These are phyloP conservation scores for Ustilago cynodontis DNA, from an alignment of 1,284 basidiomycete genomes.

Conservation along the genomic window DNA sequence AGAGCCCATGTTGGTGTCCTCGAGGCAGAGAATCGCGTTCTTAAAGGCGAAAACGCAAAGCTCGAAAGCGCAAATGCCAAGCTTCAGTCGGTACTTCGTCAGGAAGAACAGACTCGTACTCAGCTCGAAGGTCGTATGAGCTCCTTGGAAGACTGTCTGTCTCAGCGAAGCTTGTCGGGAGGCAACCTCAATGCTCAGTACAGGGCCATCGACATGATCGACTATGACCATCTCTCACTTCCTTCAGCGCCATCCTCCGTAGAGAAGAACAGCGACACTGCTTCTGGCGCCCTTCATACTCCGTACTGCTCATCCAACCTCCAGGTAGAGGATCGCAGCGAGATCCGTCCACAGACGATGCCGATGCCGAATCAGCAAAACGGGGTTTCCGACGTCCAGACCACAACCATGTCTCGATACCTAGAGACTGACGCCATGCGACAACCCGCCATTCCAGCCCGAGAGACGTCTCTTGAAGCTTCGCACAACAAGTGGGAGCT, in stretches of 20 bases:
- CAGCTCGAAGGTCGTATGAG: slow-evolving; percentile 43
- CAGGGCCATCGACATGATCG: slow-evolving; percentile 33
- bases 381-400: slow-evolving; percentile 1
- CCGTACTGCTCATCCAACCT: slow-evolving; percentile 56
- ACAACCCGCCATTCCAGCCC: slow-evolving; percentile 4
- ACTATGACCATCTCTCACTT: slow-evolving; percentile 42
- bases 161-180: slow-evolving; percentile 27
- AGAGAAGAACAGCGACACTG: slow-evolving; percentile 20
- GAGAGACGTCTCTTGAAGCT: slow-evolving; percentile 16
- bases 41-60: slow-evolving; percentile 49
- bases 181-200: slow-evolving; percentile 32
- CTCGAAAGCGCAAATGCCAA: slow-evolving; percentile 53
- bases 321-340: slow-evolving; percentile 47
- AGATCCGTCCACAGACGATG: slow-evolving; percentile 28
- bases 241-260: slow-evolving; percentile 49
- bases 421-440: slow-evolving; percentile 5
- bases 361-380: slow-evolving; percentile 17
- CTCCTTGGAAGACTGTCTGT: slow-evolving; percentile 42
- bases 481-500: slow-evolving; percentile 25
- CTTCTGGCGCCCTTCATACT: slow-evolving; percentile 12
- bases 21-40: slow-evolving; percentile 53
- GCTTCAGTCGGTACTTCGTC: slow-evolving; percentile 33
- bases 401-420: slow-evolving; percentile 2
- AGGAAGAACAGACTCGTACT: slow-evolving; percentile 33
- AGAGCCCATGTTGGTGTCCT: slow-evolving; percentile 56